Conservation (phyloP, 768 basidiomycete species). For the Suillus subluteus region DNA sequence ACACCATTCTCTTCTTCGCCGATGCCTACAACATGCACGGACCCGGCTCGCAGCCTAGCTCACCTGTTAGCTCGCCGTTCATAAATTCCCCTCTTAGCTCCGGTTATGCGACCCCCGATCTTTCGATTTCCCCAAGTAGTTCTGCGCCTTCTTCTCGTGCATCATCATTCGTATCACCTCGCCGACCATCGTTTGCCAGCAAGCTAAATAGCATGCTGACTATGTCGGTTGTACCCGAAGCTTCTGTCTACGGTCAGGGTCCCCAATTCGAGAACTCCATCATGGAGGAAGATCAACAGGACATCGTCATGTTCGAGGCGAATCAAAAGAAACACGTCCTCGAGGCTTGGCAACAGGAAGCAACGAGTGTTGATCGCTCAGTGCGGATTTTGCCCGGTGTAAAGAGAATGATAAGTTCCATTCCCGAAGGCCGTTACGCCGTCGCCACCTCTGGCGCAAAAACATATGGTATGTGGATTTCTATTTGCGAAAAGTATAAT, state of each 20-base stretch:
- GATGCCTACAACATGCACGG: constrained; percentile 57
- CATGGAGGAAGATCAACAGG: constrained; percentile 40
- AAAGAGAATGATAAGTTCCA: constrained; percentile 60
- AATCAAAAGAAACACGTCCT: constrained; percentile 35
- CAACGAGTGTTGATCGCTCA: constrained; percentile 58
- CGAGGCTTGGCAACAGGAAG: constrained; percentile 60
- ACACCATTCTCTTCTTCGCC: constrained; percentile 66
- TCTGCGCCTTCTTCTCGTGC: constrained; percentile 48
- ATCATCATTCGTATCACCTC: constrained; percentile 43
- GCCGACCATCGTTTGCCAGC: constrained; percentile 52
- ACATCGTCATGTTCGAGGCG: constrained; percentile 32
- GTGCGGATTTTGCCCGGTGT: constrained; percentile 77
- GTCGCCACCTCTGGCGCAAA: constrained; percentile 77
- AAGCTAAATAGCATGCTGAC: constrained; percentile 44
- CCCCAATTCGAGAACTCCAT: constrained; percentile 32
- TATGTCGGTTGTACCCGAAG: constrained; percentile 39
- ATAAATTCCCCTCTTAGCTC: constrained; percentile 31
- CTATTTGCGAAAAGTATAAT: neutral
- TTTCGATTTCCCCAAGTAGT: constrained; percentile 37
- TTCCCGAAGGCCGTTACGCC: constrained; percentile 68
- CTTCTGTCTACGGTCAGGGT: constrained; percentile 26
- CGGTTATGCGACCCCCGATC: constrained; percentile 45
- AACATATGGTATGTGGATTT: constrained; percentile 55
- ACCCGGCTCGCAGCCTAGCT: constrained; percentile 36
- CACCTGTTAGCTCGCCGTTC: constrained; percentile 20